Evolutionary conservation across 2,329 filamentous ascomycete species (phyloP).

Genomic region (Fusarium papillatum): DNA sequence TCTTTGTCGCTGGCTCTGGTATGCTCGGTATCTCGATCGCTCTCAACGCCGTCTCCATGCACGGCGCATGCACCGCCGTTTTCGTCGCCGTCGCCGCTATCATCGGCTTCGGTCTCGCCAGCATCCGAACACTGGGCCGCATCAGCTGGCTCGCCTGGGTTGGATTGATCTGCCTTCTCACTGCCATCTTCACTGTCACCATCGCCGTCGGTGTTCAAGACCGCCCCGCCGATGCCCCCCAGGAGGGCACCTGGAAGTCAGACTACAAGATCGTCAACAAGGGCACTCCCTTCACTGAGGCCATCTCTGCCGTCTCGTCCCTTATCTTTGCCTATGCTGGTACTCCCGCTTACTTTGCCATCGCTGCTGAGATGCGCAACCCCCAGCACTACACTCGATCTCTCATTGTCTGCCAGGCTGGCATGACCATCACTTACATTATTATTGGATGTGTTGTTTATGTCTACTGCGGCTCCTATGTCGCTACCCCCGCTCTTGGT

Average conservation of each 20-base stretch:
- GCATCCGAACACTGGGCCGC: not conserved
- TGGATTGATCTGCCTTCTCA: not conserved
- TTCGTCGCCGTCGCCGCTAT: not conserved
- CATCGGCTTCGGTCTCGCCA: not conserved
- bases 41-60: not conserved
- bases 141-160: not conserved
- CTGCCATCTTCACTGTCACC: constrained; percentile 48
- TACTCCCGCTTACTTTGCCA: constrained; percentile 2
- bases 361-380: constrained; percentile 1
- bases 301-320: not conserved
- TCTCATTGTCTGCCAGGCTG: not conserved
- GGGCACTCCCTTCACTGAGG: not conserved
- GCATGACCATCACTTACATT: not conserved
- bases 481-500: constrained; percentile 3
- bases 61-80: not conserved
- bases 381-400: not conserved
- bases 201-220: constrained; percentile 49
- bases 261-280: not conserved
- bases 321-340: constrained; percentile 3
- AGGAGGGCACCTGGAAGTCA: not conserved
- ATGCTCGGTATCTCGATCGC: not conserved
- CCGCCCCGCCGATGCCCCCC: not conserved
- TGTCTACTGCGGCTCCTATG: constrained; percentile 4
- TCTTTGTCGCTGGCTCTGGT: not conserved
- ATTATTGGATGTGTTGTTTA: not conserved